Conservation (phyloP, 306 rosid genomes). For the Crotalaria pallida region DNA sequence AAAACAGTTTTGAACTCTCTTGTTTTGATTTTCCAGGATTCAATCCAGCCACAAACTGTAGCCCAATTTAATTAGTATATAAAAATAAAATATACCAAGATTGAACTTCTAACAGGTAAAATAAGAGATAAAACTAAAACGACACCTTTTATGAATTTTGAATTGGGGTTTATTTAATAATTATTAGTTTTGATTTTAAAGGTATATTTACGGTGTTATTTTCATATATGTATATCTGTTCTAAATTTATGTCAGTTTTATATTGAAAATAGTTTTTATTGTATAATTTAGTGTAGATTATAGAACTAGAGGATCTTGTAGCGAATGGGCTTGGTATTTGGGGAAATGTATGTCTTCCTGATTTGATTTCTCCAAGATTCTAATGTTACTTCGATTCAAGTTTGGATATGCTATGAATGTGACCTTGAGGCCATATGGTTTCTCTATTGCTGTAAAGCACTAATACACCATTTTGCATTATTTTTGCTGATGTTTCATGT, state of each 20-base stretch:
- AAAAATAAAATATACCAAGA: neutral
- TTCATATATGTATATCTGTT: no score
- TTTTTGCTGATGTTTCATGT: no score
- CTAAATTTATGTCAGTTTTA: no score
- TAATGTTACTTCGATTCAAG: neutral
- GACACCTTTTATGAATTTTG: neutral
- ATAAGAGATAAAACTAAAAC: neutral
- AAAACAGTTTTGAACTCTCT: neutral
- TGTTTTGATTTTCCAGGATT: neutral
- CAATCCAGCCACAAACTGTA: neutral
- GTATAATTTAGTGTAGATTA: neutral
- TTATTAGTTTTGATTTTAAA: neutral
- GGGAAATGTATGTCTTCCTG: neutral
- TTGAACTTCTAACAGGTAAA: neutral
- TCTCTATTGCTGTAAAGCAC: neutral
- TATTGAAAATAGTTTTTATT: neutral
- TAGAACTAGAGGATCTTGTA: neutral
- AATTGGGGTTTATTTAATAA: neutral
- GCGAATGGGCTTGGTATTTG: neutral
- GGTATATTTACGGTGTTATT: neutral
- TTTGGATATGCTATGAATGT: slow-evolving; percentile 5
- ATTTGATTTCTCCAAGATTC: neutral
- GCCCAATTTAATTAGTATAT: neutral
- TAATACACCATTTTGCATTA: no score
- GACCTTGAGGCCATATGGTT: neutral